Conservation (phyloP, 2,329 filamentous ascomycete genomes). For the Ophiocordyceps polyrhachis-furcata region DNA sequence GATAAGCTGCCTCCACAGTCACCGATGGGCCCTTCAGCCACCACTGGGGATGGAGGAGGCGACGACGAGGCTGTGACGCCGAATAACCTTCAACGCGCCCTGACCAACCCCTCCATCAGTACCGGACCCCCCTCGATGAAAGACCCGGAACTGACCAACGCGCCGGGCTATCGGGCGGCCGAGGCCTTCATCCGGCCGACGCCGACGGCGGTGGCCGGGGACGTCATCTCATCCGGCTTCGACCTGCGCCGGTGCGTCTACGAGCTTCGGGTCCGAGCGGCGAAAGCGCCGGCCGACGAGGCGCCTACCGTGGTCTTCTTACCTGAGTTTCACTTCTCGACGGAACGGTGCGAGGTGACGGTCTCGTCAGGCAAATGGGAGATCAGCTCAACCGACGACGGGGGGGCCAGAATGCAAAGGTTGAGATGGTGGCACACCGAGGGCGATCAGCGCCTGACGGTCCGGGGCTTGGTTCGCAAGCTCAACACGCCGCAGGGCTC, state of each 20-base stretch:
- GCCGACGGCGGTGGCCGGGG: conserved; percentile 57
- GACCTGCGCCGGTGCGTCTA: conserved; percentile 67
- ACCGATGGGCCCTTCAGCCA: conserved; percentile 16
- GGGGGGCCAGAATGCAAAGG: conserved; percentile 51
- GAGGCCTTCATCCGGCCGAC: conserved; percentile 84
- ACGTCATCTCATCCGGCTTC: conserved; percentile 55
- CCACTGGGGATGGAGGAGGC: conserved; percentile 14
- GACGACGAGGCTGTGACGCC: conserved; percentile 48
- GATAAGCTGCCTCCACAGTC: conserved; percentile 46
- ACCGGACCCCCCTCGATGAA: conserved; percentile 31
- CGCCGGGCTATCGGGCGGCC: conserved; percentile 67
- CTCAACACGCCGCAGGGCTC: conserved; percentile 36
- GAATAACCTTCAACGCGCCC: conserved; percentile 52
- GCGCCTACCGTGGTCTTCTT: conserved; percentile 68
- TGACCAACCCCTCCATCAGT: conserved; percentile 50
- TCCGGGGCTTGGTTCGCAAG: conserved; percentile 54
- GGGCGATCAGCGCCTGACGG: conserved; percentile 61
- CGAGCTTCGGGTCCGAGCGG: conserved; percentile 47
- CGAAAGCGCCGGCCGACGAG: conserved; percentile 37
- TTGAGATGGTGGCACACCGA: conserved; percentile 86
- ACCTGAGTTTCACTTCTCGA: conserved; percentile 83
- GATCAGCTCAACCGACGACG: conserved; percentile 54
- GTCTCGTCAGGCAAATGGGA: conserved; percentile 82
- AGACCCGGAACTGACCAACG: conserved; percentile 38
- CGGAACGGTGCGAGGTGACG: conserved; percentile 49